Conservation (phyloP, 768 basidiomycete genomes). For the Lyophyllum decastes region DNA sequence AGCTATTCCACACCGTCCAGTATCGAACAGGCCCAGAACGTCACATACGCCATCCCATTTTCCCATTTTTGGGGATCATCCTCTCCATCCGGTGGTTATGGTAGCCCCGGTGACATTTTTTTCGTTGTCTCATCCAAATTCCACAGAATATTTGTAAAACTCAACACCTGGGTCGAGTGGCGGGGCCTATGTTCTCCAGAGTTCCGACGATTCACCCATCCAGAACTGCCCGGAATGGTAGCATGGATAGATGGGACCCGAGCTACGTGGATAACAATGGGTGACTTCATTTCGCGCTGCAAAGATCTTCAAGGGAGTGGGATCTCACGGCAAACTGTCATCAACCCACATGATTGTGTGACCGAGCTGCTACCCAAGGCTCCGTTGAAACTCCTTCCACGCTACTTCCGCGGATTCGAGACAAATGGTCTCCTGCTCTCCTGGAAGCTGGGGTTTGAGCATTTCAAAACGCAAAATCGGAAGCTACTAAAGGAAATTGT, state of each 20-base stretch:
- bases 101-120: constrained; percentile 3
- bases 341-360: neutral
- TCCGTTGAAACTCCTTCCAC: neutral
- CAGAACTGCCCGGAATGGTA: neutral
- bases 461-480: neutral
- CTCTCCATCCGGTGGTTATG: neutral
- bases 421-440: no score
- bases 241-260: constrained; percentile 1
- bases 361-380: neutral
- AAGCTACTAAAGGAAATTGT: neutral
- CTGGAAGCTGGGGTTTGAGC: neutral
- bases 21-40: neutral
- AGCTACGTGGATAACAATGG: constrained; percentile 1
- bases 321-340: neutral
- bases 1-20: neutral
- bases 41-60: neutral
- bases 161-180: constrained; percentile 2
- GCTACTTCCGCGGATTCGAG: neutral
- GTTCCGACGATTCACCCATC: neutral
- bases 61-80: constrained; percentile 4
- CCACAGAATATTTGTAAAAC: constrained; percentile 4
- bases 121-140: neutral
- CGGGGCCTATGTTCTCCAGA: neutral
- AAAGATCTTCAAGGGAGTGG: neutral
- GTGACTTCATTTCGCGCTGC: neutral